phyloP scores from a whole-genome alignment of 140 eudicot genomes.

The Cichorium intybus region DNA sequence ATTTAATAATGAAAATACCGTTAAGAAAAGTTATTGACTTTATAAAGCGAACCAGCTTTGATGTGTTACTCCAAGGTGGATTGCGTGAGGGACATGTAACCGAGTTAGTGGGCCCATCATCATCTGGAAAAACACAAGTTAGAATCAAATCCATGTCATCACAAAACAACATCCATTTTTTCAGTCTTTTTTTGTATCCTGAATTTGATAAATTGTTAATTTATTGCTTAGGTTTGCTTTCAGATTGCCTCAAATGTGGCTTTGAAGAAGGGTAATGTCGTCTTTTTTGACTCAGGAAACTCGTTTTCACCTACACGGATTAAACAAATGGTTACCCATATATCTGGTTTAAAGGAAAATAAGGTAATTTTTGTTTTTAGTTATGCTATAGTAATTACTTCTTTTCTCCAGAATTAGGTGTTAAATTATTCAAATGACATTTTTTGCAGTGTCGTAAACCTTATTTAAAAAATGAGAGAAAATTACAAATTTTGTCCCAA shows the following conservation, averaged over 20 bases:
- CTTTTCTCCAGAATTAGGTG: background rate
- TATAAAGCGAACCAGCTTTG: constrained; percentile 48
- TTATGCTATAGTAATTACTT: background rate
- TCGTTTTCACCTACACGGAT: constrained; percentile 76
- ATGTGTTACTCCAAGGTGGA: constrained; percentile 74
- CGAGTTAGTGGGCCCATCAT: constrained; percentile 91
- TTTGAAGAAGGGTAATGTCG: constrained; percentile 37
- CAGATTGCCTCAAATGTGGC: constrained; percentile 75
- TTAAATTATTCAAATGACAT: background rate
- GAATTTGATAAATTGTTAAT: background rate
- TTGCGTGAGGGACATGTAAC: constrained; percentile 64
- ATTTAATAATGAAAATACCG: background rate
- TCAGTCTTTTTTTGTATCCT: background rate
- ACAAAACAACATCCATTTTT: background rate
- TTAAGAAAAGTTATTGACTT: constrained; percentile 17
- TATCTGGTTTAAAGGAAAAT: constrained; percentile 38
- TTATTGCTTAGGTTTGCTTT: constrained; percentile 58
- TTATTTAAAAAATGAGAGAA: background rate
- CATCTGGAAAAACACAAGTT: constrained; percentile 94
- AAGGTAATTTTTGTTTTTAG: constrained; percentile 20
- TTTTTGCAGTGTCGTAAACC: background rate
- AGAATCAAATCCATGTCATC: constrained; percentile 15
- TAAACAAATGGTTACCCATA: constrained; percentile 43
- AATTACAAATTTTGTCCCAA: background rate
- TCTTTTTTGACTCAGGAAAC: constrained; percentile 82